phyloP scores from a whole-genome alignment of 2,329 filamentous ascomycete genomes.

The Fusarium guadeloupense region DNA sequence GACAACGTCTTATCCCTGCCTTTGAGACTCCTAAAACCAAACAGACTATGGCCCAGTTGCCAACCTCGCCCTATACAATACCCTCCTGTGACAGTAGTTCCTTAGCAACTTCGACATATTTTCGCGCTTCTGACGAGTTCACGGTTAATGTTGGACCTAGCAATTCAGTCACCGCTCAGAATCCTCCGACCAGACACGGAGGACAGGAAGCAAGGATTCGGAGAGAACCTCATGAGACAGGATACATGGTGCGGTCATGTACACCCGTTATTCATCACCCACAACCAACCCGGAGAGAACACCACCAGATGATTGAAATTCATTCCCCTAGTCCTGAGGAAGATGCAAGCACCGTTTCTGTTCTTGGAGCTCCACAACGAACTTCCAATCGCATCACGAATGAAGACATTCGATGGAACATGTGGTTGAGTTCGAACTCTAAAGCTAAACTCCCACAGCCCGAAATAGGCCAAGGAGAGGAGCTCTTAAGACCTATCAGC shows the following conservation, averaged over 20 bases:
- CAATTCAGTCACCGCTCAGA: background rate
- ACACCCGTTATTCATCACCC: constrained; percentile 41
- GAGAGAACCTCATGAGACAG: constrained; percentile 12
- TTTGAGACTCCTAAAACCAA: background rate
- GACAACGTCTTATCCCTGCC: background rate
- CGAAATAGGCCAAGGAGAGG: background rate
- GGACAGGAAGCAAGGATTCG: background rate
- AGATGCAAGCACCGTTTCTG: constrained; percentile 20
- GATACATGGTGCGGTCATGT: constrained; percentile 24
- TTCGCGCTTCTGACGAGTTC: too few relatives aligned
- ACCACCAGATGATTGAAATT: constrained; percentile 13
- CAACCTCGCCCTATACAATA: background rate
- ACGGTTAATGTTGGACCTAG: background rate
- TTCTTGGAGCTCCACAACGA: constrained; percentile 11
- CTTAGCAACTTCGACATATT: background rate
- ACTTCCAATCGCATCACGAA: background rate
- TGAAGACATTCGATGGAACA: constrained; percentile 37
- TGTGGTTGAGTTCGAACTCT: constrained; percentile 29
- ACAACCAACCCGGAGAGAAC: constrained; percentile 31
- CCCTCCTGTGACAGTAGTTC: background rate
- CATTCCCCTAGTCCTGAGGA: constrained; percentile 23
- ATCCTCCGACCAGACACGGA: background rate
- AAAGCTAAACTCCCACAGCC: background rate
- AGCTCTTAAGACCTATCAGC: constrained; percentile 8
- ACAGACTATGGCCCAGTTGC: background rate